Conservation (phyloP, 805 yeast genomes). For the Saccharomyces jurei region DNA sequence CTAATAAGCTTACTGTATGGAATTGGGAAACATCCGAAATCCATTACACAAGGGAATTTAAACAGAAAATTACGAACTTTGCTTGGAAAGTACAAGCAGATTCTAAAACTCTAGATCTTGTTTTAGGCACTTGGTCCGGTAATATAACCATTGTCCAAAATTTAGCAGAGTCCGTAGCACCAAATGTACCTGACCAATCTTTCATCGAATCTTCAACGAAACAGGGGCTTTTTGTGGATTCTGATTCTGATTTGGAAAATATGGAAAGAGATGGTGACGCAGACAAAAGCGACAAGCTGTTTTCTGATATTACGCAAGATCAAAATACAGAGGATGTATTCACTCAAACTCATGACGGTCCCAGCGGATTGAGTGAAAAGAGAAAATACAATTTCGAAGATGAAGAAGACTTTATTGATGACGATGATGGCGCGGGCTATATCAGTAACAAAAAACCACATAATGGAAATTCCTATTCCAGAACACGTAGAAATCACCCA, state of each 20-base stretch:
- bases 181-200: background rate
- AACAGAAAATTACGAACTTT: constrained; percentile 24
- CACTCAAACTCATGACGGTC: constrained; percentile 20
- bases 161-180: constrained; percentile 15
- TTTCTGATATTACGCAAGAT: constrained; percentile 5
- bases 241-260: constrained; percentile 24
- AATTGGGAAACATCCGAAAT: constrained; percentile 35
- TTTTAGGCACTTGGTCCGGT: constrained; percentile 33
- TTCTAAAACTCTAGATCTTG: constrained; percentile 20
- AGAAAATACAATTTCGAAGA: constrained; percentile 28
- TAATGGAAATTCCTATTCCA: background rate
- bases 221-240: constrained; percentile 26
- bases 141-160: constrained; percentile 32
- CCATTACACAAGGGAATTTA: constrained; percentile 26
- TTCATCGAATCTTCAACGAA: constrained; percentile 2
- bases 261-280: constrained; percentile 23
- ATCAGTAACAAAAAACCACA: constrained; percentile 9
- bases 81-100: constrained; percentile 30
- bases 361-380: constrained; percentile 7
- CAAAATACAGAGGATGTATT: constrained; percentile 15
- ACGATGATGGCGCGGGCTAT: constrained; percentile 54
- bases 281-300: constrained; percentile 15
- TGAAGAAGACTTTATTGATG: constrained; percentile 51
- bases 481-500: background rate
- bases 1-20: constrained; percentile 49